Conservation (phyloP, 805 yeast genomes). For the Torulaspora delbrueckii region DNA sequence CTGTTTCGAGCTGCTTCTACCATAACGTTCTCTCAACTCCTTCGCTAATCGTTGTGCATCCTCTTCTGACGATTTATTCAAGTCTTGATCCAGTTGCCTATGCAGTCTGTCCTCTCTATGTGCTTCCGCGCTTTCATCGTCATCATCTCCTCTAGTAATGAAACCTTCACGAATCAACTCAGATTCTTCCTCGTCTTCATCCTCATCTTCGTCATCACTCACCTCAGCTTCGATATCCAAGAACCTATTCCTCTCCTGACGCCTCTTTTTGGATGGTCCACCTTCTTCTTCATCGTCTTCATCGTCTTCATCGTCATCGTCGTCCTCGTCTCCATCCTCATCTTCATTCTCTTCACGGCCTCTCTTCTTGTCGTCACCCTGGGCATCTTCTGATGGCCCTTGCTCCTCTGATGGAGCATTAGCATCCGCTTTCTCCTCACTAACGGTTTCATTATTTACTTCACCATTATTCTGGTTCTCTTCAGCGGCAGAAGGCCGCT, state of each 20-base stretch:
- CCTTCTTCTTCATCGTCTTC: conserved; percentile 54
- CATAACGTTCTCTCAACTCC: conserved; percentile 85
- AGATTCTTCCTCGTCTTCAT: conserved; percentile 92
- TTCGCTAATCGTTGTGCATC: conserved; percentile 94
- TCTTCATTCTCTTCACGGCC: conserved; percentile 34
- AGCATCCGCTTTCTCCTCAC: background rate
- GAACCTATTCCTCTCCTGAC: conserved; percentile 68
- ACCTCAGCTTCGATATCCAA: conserved; percentile 99
- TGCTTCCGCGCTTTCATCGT: conserved; percentile 47
- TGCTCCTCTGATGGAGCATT: background rate
- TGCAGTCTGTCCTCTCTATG: conserved; percentile 71
- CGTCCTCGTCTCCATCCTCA: conserved; percentile 43
- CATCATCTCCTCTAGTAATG: conserved; percentile 52
- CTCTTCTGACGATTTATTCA: conserved; percentile 83
- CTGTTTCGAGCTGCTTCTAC: conserved; percentile 73
- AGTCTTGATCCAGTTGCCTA: conserved; percentile 82
- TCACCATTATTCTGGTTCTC: background rate
- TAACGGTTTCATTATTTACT: background rate
- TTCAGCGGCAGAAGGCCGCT: background rate
- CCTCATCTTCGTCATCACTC: conserved; percentile 89
- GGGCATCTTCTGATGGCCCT: background rate
- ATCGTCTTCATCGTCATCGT: conserved; percentile 52
- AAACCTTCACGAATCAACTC: conserved; percentile 80
- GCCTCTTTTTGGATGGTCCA: conserved; percentile 42
- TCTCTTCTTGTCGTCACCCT: conserved; percentile 10